Base-by-base conservation (phyloP, 495 filamentous ascomycete species). In the Lophiotrema nucula region DNA sequence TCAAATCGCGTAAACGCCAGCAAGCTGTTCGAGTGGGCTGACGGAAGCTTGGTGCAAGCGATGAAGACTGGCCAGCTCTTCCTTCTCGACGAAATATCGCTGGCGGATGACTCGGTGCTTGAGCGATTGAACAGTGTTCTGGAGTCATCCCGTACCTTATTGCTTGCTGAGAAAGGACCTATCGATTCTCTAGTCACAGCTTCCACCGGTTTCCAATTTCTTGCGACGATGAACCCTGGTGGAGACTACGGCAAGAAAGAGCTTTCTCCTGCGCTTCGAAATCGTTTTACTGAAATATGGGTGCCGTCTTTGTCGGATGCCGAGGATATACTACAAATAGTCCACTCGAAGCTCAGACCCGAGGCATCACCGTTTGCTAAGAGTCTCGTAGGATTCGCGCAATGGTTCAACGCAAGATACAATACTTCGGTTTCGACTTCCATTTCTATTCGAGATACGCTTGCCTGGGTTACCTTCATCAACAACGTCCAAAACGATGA, bases 201-300 rank as follows among this genome's bases (percentile, higher is more conserved):
- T 19, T 71, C 79, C n/a, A 77, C 85, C 24, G 90, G 88, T 1
- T 99, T 97, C 72, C 92, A 97, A 68, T 96, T 97, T 67, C 76
- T 97, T 43, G 92, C 95, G 15, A 99, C 95, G 2, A 99, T 99
- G 95, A 99, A 99, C 61, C 95, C 95, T 8, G 95, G 93, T 33
- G 95, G 95, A 51, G 95, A 99, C 66, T 97, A 96, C 69, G 95
- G 95, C 52, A 99, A 99, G 69, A 87, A 88, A 62, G 95, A 99
- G 70, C 83, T 99, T 42, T 97, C 95, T 2, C 92, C 92, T 4
- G 95, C 95, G 22, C 77, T 99, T 49, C 82, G 95, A 22, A 97
- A 99, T 69, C 87, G 95, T 37, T 97, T 99, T 74, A 99, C 95
- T 0, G 95, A 99, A 69, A 95, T 99, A 19, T 99, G 95, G 95